phyloP scores from a whole-genome alignment of 2,329 filamentous ascomycete genomes.

The Hirsutella minnesotensis region DNA sequence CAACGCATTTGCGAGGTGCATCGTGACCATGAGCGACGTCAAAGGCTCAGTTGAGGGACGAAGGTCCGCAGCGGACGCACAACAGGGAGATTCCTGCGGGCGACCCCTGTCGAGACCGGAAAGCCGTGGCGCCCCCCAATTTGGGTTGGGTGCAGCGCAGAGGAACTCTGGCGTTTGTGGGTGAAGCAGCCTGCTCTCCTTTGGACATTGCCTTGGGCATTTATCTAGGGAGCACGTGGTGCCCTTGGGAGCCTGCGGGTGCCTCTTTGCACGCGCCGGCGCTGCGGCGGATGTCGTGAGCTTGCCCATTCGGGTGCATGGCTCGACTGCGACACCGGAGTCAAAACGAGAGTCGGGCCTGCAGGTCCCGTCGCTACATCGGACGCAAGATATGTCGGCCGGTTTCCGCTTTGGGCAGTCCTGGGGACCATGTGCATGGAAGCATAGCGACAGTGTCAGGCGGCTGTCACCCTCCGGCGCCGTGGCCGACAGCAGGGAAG shows the following conservation, averaged over 20 bases:
- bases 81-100: neutral
- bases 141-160: neutral
- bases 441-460: neutral
- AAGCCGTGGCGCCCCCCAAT: neutral
- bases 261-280: neutral
- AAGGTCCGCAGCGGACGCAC: too few species aligned
- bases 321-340: slow-evolving; percentile 8
- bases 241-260: neutral
- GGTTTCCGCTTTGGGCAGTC: slow-evolving; percentile 17
- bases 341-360: slow-evolving; percentile 1
- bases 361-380: slow-evolving; percentile 10
- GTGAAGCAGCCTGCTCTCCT: neutral
- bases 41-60: neutral
- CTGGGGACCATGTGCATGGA: slow-evolving; percentile 1
- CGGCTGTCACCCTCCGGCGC: neutral
- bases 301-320: slow-evolving; percentile 17
- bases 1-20: neutral
- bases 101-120: neutral
- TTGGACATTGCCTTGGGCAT: neutral
- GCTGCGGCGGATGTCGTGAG: slow-evolving; percentile 9
- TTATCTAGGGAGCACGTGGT: neutral
- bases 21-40: neutral
- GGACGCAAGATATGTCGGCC: slow-evolving; percentile 20
- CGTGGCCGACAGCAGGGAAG: neutral
- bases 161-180: neutral